phyloP scores from a whole-genome alignment of 495 filamentous ascomycete genomes.

The Penicillium waksmanii region DNA sequence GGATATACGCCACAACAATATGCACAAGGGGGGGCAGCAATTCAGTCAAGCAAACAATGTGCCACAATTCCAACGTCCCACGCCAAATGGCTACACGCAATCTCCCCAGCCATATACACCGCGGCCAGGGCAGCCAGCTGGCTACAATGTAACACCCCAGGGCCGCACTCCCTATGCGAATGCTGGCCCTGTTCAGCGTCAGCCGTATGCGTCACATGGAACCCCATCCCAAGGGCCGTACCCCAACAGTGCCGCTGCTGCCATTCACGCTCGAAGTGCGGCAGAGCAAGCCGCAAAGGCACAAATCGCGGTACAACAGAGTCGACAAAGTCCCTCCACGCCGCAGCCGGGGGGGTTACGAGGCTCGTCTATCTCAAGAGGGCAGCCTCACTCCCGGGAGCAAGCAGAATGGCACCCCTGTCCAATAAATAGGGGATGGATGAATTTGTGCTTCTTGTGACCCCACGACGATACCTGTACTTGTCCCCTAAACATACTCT shows the following conservation, averaged over 20 bases:
- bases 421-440: slow-evolving; percentile 30
- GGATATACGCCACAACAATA: slow-evolving; percentile 40
- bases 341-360: slow-evolving; percentile 40
- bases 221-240: slow-evolving; percentile 41
- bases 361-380: slow-evolving; percentile 37
- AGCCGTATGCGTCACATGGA: slow-evolving; percentile 16
- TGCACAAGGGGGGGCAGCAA: slow-evolving; percentile 39
- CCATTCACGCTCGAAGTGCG: slow-evolving; percentile 46
- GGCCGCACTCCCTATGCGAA: slow-evolving; percentile 36
- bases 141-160: slow-evolving; percentile 39
- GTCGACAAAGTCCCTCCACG: slow-evolving; percentile 41
- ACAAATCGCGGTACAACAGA: slow-evolving; percentile 43
- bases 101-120: slow-evolving; percentile 47
- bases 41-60: slow-evolving; percentile 41
- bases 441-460: not conserved
- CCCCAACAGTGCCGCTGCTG: slow-evolving; percentile 44
- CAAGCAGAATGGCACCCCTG: slow-evolving; percentile 50
- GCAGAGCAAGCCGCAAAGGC: slow-evolving; percentile 53
- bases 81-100: slow-evolving; percentile 47
- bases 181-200: slow-evolving; percentile 30
- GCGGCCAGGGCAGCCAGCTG: slow-evolving; percentile 42
- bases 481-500: not conserved
- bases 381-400: slow-evolving; percentile 43
- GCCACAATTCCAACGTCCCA: slow-evolving; percentile 44
- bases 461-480: not conserved